phyloP scores from a whole-genome alignment of 495 filamentous ascomycete species.

The Neurospora tetraspora region DNA sequence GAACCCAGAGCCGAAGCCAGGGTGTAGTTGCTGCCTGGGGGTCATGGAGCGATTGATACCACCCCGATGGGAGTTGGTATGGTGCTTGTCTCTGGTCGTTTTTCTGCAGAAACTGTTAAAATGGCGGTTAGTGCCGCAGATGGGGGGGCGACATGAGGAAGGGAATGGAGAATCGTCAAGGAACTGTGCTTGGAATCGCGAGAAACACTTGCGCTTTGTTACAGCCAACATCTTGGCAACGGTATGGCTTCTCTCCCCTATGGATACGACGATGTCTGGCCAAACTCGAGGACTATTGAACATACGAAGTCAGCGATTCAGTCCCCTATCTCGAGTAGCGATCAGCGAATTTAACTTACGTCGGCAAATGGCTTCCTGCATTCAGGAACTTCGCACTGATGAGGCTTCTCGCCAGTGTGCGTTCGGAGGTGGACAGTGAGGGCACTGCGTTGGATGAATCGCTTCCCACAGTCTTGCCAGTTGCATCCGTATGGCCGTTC shows the following conservation, averaged over 20 bases:
- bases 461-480: constrained; percentile 64
- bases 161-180: neutral
- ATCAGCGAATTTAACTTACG: constrained; percentile 38
- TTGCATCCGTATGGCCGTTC: constrained; percentile 73
- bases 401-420: constrained; percentile 85
- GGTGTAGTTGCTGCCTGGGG: constrained; percentile 25
- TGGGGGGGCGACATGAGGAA: constrained; percentile 6
- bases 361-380: constrained; percentile 83
- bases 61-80: constrained; percentile 56
- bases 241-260: constrained; percentile 77
- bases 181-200: neutral
- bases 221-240: constrained; percentile 68
- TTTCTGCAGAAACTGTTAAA: constrained; percentile 69
- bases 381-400: constrained; percentile 68
- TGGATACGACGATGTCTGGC: constrained; percentile 82
- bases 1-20: constrained; percentile 1
- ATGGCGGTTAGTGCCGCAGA: constrained; percentile 16
- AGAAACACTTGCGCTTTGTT: constrained; percentile 55
- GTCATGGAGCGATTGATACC: constrained; percentile 46
- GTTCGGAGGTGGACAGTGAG: constrained; percentile 79
- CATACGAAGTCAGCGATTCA: constrained; percentile 25
- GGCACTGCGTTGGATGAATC: constrained; percentile 84
- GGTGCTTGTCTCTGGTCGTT: constrained; percentile 81
- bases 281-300: constrained; percentile 67
- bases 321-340: neutral